phyloP scores from a whole-genome alignment of 805 yeast genomes.

The Kluyveromyces aestuarii region DNA sequence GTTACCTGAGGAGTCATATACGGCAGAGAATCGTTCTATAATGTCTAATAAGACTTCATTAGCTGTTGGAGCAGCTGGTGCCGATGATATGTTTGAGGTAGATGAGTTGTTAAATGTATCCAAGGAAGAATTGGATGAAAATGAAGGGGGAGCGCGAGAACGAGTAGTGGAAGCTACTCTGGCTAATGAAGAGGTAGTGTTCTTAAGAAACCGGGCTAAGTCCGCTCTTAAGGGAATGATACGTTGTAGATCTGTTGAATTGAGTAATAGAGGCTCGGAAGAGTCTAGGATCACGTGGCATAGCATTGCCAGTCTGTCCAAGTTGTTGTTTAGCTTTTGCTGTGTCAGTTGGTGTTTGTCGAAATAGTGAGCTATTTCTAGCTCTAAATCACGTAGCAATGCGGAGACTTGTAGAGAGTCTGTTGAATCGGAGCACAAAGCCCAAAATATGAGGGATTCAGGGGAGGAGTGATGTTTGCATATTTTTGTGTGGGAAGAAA shows the following conservation, averaged over 20 bases:
- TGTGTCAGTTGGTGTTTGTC: slow-evolving; percentile 42
- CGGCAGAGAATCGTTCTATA: slow-evolving; percentile 52
- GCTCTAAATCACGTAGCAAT: slow-evolving; percentile 29
- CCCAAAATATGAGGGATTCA: slow-evolving; percentile 20
- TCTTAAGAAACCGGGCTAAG: slow-evolving; percentile 27
- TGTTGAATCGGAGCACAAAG: slow-evolving; percentile 9
- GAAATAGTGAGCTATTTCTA: slow-evolving; percentile 50
- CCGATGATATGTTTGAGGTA: slow-evolving; percentile 38
- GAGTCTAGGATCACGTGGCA: slow-evolving; percentile 73
- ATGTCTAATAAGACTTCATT: slow-evolving; percentile 86
- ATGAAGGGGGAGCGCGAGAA: background rate
- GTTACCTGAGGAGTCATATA: slow-evolving; percentile 26
- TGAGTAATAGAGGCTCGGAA: slow-evolving; percentile 66
- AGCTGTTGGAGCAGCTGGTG: slow-evolving; percentile 59
- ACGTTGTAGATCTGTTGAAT: slow-evolving; percentile 55
- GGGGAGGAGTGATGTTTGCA: slow-evolving; percentile 15
- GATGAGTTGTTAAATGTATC: background rate
- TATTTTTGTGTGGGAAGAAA: slow-evolving; percentile 8
- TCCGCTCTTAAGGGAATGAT: slow-evolving; percentile 46
- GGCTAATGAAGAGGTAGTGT: slow-evolving; percentile 27
- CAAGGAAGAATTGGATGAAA: background rate
- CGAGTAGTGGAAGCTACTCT: slow-evolving; percentile 1
- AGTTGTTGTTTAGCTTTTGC: slow-evolving; percentile 54
- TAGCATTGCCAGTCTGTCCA: slow-evolving; percentile 60
- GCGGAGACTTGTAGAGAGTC: background rate